Evolutionary conservation across 768 basidiomycete genomes (phyloP).

Genomic region (Trametes cinnabarina): DNA sequence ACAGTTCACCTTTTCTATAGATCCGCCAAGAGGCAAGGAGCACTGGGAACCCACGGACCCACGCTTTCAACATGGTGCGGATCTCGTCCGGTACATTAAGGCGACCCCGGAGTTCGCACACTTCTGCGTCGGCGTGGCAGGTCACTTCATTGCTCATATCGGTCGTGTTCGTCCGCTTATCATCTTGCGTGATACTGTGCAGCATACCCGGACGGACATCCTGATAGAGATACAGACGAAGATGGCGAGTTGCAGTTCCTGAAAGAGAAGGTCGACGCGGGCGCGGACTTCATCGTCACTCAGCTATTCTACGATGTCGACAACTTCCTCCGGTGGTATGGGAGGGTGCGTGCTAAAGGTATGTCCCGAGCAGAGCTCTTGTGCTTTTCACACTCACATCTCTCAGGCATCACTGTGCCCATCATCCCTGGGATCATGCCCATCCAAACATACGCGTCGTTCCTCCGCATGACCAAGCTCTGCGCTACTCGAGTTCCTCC

Average conservation of each 20-base stretch:
- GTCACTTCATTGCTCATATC: constrained; percentile 37
- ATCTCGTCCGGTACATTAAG: constrained; percentile 91
- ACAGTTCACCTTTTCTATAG: constrained; percentile 38
- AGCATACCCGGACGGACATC: constrained; percentile 92
- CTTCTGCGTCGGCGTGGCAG: constrained; percentile 95
- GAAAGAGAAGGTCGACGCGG: constrained; percentile 87
- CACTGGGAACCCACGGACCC: constrained; percentile 88
- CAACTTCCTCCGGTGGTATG: constrained; percentile 76
- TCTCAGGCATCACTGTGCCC: constrained; percentile 79
- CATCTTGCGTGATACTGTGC: not conserved
- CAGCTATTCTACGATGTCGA: constrained; percentile 98
- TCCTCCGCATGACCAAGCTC: constrained; percentile 85
- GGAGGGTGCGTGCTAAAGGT: constrained; percentile 73
- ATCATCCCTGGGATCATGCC: constrained; percentile 98
- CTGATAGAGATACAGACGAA: constrained; percentile 56
- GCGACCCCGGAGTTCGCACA: constrained; percentile 71
- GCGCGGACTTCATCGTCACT: constrained; percentile 94
- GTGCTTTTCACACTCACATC: not conserved
- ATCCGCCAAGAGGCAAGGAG: constrained; percentile 92
- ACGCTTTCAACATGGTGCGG: constrained; percentile 77
- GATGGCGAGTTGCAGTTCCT: constrained; percentile 67
- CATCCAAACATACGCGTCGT: constrained; percentile 94
- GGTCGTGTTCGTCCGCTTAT: constrained; percentile 5
- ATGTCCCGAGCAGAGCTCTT: constrained; percentile 20
- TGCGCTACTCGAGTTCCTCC: constrained; percentile 79